phyloP scores from a whole-genome alignment of 164 flowering plant species.

The Magnolia kwangsiensis region DNA sequence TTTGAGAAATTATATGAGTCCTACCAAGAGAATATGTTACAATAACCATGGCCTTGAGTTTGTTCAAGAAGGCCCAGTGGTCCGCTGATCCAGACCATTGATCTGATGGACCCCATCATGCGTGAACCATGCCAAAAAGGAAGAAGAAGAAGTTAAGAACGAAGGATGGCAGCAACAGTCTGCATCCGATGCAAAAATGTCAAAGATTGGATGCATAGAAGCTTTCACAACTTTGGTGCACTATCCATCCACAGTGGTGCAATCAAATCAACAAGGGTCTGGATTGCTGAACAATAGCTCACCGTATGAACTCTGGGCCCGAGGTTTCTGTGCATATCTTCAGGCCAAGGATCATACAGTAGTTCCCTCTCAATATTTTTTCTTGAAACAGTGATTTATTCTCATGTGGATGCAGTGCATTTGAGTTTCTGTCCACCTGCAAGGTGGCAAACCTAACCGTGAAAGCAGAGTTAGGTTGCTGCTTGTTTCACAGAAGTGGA shows the following conservation, averaged over 20 bases:
- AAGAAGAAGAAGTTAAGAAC: too few species aligned
- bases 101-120: background rate
- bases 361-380: background rate
- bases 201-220: background rate
- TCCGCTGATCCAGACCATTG: background rate
- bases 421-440: constrained; percentile 86
- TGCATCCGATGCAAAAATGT: too few species aligned
- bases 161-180: too few species aligned
- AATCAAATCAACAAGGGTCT: background rate
- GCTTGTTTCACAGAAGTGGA: constrained; percentile 94
- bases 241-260: background rate
- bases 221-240: background rate
- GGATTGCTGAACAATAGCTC: background rate
- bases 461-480: constrained; percentile 91
- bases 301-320: background rate
- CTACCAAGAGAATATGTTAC: background rate
- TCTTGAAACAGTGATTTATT: background rate
- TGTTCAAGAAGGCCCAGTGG: background rate
- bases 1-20: background rate
- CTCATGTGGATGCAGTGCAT: constrained; percentile 55
- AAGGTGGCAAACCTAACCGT: constrained; percentile 85
- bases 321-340: background rate
- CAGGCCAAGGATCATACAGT: background rate
- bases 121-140: background rate
- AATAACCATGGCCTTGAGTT: background rate